phyloP scores from a whole-genome alignment of 2,329 filamentous ascomycete genomes.

The Claviceps humidiphila region DNA sequence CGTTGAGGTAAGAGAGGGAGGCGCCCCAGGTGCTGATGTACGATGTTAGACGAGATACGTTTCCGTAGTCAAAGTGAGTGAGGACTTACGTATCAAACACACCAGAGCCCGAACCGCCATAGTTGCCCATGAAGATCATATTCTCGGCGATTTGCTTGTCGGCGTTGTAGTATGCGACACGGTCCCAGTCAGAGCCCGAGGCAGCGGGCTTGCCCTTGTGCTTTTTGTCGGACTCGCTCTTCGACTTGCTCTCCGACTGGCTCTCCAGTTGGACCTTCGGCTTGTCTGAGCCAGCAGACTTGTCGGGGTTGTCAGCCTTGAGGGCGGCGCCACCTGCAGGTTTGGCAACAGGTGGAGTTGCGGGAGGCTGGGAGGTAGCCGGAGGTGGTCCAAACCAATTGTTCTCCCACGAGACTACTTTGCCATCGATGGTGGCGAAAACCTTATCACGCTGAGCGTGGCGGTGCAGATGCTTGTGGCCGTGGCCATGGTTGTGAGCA shows the following conservation, averaged over 20 bases:
- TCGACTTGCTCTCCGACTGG: not conserved
- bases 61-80: not conserved
- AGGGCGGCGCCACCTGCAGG: conserved; percentile 8
- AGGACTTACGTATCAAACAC: conserved; percentile 28
- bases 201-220: conserved; percentile 2
- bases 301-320: not conserved
- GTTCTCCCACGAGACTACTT: conserved; percentile 46
- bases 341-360: conserved; percentile 5
- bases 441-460: conserved; percentile 32
- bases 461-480: conserved; percentile 38
- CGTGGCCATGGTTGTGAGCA: conserved; percentile 23
- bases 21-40: conserved; percentile 27
- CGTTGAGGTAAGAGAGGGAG: conserved; percentile 32
- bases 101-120: conserved; percentile 30
- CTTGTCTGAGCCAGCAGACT: not conserved
- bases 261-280: not conserved
- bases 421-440: conserved; percentile 44
- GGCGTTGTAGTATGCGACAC: conserved; percentile 32
- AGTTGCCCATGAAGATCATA: conserved; percentile 35
- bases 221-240: not conserved
- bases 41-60: not conserved
- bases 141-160: conserved; percentile 25
- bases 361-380: conserved; percentile 3
- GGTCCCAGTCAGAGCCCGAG: conserved; percentile 23
- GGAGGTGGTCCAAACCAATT: conserved; percentile 27